Evolutionary conservation across 2,329 filamentous ascomycete genomes (phyloP).

Genomic region (Camillea tinctor): DNA sequence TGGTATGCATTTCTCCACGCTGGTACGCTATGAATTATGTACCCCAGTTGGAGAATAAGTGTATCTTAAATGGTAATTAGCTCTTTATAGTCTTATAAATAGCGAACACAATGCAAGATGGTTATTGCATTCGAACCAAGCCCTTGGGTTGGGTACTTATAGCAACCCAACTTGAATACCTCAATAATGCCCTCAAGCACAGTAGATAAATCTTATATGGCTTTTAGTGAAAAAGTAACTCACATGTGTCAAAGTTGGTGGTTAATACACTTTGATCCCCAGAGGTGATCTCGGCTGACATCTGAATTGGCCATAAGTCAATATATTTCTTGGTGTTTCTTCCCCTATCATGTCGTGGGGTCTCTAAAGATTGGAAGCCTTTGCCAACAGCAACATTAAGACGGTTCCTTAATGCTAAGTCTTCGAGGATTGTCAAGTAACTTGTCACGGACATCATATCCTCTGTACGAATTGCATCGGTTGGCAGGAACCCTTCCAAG

Average conservation of each 20-base stretch:
- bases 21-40: slow-evolving; percentile 77
- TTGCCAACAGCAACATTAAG: slow-evolving; percentile 84
- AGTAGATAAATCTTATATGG: background rate
- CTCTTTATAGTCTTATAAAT: background rate
- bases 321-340: slow-evolving; percentile 71
- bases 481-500: slow-evolving; percentile 61
- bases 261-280: slow-evolving; percentile 69
- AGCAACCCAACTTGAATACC: background rate
- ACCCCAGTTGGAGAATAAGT: slow-evolving; percentile 82
- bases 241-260: slow-evolving; percentile 89
- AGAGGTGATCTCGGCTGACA: slow-evolving; percentile 78
- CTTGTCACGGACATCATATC: slow-evolving; percentile 66
- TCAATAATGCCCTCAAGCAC: background rate
- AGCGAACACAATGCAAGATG: background rate
- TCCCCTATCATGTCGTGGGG: slow-evolving; percentile 57
- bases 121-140: background rate
- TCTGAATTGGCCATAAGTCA: slow-evolving; percentile 89
- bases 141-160: background rate
- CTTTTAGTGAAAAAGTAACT: slow-evolving; percentile 27
- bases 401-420: slow-evolving; percentile 72
- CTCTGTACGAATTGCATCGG: slow-evolving; percentile 67
- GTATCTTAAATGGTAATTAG: slow-evolving; percentile 49
- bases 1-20: slow-evolving; percentile 74
- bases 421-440: slow-evolving; percentile 82
- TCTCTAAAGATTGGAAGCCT: slow-evolving; percentile 74